Percentiles rank a stretch among this genome's conserved stretches.
phyloP scores from a whole-genome alignment of 192 early-diverging fungal species.

The Umbelopsis ramanniana region DNA sequence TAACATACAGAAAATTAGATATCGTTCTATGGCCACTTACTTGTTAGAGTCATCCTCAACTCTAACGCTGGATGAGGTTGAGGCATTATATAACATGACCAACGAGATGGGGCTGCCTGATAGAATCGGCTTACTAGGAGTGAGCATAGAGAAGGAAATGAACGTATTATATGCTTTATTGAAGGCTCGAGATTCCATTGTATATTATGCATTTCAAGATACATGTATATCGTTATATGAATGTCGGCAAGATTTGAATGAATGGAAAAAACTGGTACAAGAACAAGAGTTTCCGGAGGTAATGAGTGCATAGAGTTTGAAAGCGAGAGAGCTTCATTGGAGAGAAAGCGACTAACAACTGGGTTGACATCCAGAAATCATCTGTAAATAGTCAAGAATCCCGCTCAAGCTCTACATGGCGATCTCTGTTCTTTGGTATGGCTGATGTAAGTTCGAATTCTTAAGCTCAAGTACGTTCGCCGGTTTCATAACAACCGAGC shows the following conservation, averaged over 20 bases:
- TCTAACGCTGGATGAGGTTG: conserved; percentile 36
- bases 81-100: conserved; percentile 16
- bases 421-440: conserved; percentile 17
- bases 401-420: conserved; percentile 1
- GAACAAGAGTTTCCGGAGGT: conserved; percentile 56
- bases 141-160: conserved; percentile 47
- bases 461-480: neutral
- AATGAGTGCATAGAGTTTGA: neutral
- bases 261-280: conserved; percentile 46
- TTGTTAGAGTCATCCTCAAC: conserved; percentile 33
- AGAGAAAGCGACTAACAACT: neutral
- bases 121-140: conserved; percentile 39
- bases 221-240: conserved; percentile 46
- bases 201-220: conserved; percentile 53
- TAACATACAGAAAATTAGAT: conserved; percentile 21
- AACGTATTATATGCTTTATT: conserved; percentile 37
- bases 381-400: conserved; percentile 26
- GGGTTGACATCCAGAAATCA: conserved; percentile 13
- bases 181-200: conserved; percentile 37
- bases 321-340: neutral
- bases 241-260: conserved; percentile 37
- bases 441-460: neutral
- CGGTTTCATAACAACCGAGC: neutral
- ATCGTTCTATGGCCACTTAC: conserved; percentile 44
- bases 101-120: conserved; percentile 14